A percentile compares a stretch with the other conserved stretches of the same genome.
phyloP scores from a whole-genome alignment of 2,329 filamentous ascomycete species.

The Westerdykella sp. region DNA sequence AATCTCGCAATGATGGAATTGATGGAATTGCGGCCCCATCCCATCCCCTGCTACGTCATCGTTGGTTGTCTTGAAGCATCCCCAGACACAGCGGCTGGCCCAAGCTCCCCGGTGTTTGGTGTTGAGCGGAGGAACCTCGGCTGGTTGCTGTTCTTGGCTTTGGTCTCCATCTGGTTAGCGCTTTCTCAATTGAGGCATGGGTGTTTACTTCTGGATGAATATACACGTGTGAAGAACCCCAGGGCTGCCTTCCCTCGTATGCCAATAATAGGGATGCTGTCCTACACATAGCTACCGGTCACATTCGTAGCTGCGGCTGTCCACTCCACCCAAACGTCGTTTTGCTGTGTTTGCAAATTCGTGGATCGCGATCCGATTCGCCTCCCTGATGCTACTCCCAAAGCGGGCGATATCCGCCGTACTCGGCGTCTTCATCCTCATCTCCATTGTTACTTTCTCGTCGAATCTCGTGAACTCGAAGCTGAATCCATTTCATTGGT shows the following conservation, averaged over 20 bases:
- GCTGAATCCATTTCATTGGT: conserved; percentile 5
- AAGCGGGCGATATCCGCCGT: not conserved
- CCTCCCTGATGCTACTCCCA: not conserved
- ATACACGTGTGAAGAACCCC: too few species aligned
- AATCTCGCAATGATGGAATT: conserved; percentile 7
- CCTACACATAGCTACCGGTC: too few species aligned
- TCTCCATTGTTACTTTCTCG: conserved; percentile 3
- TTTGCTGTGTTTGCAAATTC: too few species aligned
- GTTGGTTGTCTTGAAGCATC: conserved; percentile 4
- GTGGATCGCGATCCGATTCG: too few species aligned
- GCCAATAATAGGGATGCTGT: too few species aligned
- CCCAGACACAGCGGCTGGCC: conserved; percentile 4
- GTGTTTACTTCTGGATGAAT: too few species aligned
- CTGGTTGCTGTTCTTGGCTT: not conserved
- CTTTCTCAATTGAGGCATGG: too few species aligned
- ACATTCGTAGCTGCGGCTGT: too few species aligned
- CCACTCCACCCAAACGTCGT: too few species aligned
- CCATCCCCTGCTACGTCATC: conserved; percentile 15
- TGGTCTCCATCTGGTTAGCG: not conserved
- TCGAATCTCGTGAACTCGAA: not conserved
- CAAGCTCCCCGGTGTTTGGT: conserved; percentile 1
- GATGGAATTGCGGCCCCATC: not conserved
- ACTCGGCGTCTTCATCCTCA: conserved; percentile 10
- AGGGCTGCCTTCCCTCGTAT: too few species aligned
- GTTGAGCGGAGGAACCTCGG: not conserved